phyloP scores from a whole-genome alignment of 257 asterid genomes.

The Salvia rosmarinus region DNA sequence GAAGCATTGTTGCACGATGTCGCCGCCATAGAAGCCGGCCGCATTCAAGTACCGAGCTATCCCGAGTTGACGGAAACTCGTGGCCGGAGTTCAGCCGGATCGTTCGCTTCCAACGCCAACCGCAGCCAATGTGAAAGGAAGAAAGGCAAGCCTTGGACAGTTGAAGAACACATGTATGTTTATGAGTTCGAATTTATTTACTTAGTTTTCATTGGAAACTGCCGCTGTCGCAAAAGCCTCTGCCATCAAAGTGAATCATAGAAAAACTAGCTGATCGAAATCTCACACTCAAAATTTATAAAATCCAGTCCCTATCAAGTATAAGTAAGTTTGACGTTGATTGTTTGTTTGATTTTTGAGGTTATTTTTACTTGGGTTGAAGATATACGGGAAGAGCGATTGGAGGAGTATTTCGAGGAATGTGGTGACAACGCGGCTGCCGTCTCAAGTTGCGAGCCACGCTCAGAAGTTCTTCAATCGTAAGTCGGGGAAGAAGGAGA shows the following conservation, averaged over 20 bases:
- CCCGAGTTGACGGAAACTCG: background rate
- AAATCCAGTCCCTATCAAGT: no score
- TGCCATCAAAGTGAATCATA: no score
- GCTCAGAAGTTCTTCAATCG: constrained; percentile 10
- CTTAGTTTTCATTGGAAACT: no score
- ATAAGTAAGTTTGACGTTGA: no score
- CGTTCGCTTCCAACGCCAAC: no score
- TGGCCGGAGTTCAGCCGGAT: no score
- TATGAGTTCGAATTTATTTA: no score
- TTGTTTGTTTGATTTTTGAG: background rate
- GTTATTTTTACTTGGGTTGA: background rate
- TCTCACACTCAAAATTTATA: no score
- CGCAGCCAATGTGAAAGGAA: background rate
- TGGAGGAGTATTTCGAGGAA: constrained; percentile 15
- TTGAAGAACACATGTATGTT: background rate
- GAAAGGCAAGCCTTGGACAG: background rate
- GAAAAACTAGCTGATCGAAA: no score
- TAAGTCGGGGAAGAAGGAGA: background rate
- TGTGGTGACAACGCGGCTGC: background rate
- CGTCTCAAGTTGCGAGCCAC: constrained; percentile 3
- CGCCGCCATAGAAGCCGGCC: background rate
- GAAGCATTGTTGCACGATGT: background rate
- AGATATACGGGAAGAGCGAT: background rate
- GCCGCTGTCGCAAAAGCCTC: no score
- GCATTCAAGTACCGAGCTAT: background rate